These are phyloP conservation scores for Spathaspora passalidarum DNA, from an alignment of 805 yeast genomes.

Conservation along the genomic window DNA sequence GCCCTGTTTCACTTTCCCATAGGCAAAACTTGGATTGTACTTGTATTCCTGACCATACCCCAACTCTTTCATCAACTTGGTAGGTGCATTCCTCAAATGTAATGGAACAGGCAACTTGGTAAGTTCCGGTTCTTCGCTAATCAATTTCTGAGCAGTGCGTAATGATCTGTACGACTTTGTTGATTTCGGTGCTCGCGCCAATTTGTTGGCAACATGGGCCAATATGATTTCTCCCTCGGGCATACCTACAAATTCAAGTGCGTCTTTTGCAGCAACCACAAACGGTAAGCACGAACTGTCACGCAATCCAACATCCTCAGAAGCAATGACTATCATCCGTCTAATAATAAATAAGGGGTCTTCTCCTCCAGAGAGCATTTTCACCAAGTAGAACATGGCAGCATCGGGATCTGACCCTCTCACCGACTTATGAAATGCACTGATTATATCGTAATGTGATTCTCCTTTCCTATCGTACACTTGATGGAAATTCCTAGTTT, in stretches of 20 bases:
- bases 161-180: conserved; percentile 84
- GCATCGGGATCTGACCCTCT: conserved; percentile 92
- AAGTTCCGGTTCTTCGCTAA: conserved; percentile 56
- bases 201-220: conserved; percentile 90
- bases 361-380: conserved; percentile 93
- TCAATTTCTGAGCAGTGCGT: conserved; percentile 56
- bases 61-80: conserved; percentile 80
- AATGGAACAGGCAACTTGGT: conserved; percentile 67
- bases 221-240: conserved; percentile 90
- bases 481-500: conserved; percentile 44
- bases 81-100: conserved; percentile 94
- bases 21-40: conserved; percentile 77
- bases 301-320: conserved; percentile 87
- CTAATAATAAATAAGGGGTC: conserved; percentile 87
- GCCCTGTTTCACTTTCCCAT: conserved; percentile 71
- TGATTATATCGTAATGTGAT: conserved; percentile 89
- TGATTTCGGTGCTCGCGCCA: conserved; percentile 82
- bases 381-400: conserved; percentile 76
- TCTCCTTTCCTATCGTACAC: conserved; percentile 88
- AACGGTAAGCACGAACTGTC: conserved; percentile 85
- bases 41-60: conserved; percentile 85
- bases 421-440: conserved; percentile 91
- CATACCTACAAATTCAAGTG: conserved; percentile 86
- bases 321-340: conserved; percentile 90
- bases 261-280: conserved; percentile 80